Evolutionary conservation across 805 yeast genomes (phyloP).

Genomic region (Blastobotrys attinorum): DNA sequence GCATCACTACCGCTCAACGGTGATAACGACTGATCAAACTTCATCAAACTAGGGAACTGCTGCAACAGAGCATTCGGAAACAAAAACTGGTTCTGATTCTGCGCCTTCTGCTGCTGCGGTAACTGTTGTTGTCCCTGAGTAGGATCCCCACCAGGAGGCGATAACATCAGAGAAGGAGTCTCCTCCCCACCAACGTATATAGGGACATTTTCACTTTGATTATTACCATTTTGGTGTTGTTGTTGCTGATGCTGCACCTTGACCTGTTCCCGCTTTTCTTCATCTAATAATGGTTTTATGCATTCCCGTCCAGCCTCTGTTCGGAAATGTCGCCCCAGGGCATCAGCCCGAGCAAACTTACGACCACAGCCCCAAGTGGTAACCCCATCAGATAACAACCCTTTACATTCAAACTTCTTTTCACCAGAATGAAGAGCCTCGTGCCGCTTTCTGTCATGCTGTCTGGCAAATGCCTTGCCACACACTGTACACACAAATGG

Average conservation of each 20-base stretch:
- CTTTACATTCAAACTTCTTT: conserved; percentile 62
- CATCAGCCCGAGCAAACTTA: conserved; percentile 69
- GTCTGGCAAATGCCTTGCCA: conserved; percentile 62
- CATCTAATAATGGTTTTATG: conserved; percentile 56
- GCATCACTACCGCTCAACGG: conserved; percentile 2
- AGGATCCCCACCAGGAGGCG: conserved; percentile 12
- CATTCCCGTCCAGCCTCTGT: conserved; percentile 71
- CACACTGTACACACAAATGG: conserved; percentile 63
- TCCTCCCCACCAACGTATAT: conserved; percentile 8
- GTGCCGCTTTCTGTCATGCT: conserved; percentile 71
- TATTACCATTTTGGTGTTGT: background rate
- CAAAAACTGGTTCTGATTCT: background rate
- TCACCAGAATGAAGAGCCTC: conserved; percentile 68
- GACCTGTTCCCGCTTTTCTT: conserved; percentile 30
- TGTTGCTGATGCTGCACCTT: background rate
- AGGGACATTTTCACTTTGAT: conserved; percentile 1
- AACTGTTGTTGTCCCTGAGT: background rate
- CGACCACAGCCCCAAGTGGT: conserved; percentile 72
- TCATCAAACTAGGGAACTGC: conserved; percentile 18
- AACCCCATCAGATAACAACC: conserved; percentile 45
- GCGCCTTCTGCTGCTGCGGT: background rate
- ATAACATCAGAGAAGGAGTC: conserved; percentile 14
- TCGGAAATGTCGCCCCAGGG: conserved; percentile 65
- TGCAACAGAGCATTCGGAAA: conserved; percentile 19
- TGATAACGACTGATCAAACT: background rate